Base-by-base conservation (phyloP, 2,329 filamentous ascomycete genomes). In the Aspergillus fumigatiaffinis region DNA sequence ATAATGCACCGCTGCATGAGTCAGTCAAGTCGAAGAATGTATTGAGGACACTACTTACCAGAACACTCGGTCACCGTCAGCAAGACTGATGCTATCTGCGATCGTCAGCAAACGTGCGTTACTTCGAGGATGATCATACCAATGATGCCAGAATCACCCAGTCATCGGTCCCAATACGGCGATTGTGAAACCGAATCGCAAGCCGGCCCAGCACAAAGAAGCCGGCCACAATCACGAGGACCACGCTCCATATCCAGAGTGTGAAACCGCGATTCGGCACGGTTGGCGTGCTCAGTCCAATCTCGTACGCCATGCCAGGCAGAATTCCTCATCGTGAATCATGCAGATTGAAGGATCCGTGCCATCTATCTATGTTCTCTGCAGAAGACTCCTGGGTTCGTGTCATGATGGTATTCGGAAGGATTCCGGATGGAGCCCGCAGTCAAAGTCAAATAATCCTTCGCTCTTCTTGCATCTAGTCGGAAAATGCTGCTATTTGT, bases 1-100 rank as follows among this genome's bases (percentile, higher is more conserved):
- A 64, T 69, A 58, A 32, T 66, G 62, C 38, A 72, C 68, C 12
- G 66, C 71, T 61, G 48, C 17, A 10, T 9, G 17, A 8, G 6
- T 44, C 7, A 21, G 2, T 44, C 10, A 17, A 44, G 17, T 8
- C 41, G 9, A 8, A 14, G 7, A n/a, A n/a, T 3, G 41, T 2
- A n/a, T 5, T 4, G 20, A 3, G 41, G 9, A 2, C 9, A 9
- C 5, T 44, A 4, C 41, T 44, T 44, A 44, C 41, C 41, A 20
- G 41, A 44, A 50, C 56, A 56, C 53, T 68, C 60, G 9, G 63
- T 59, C 25, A 64, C 38, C 4, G 62, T 59, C 20, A 65, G 61
- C 26, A 62, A 20, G n/a, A 61, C 28, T 2, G 60, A 63, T 32
- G 46, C 52, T 26, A 60, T 56, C 59, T 62, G 25, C 9, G 14